Evolutionary conservation across 108 stramenopile species (phyloP), one percentile per base, ranked within the genome.

Genomic region (Skeletonema grethae): DNA sequence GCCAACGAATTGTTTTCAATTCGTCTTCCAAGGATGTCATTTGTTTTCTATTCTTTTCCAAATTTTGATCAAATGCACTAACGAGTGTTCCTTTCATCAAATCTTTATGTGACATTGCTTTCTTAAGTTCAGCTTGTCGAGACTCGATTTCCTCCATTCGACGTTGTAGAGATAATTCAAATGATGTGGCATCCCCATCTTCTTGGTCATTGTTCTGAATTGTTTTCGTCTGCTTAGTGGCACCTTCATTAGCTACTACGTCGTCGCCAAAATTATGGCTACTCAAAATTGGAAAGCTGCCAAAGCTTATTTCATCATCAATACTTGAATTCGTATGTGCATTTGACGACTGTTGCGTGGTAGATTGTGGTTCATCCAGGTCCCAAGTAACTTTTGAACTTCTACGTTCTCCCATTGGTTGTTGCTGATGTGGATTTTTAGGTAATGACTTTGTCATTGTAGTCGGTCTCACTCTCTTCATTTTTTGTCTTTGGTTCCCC

Each of bases 251-350:
- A 18, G 9, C 24, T 24, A 6, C 22, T 24, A 6, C 22, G 5
- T 43, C 24, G 7, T n/a, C 30, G n/a, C 71, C 77, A 71, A 78
- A 78, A 61, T 61, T 71, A 53, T 65, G 63, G 66, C 43, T 43
- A 48, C 70, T 66, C 35, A 78, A 36, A 24, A 78, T 78, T 2
- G 77, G 77, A 59, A 78, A 78, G 65, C 76, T 77, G 15, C 70
- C 57, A 25, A 71, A 60, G 65, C 77, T 78, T 31, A 62, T 65
- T 55, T 78, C 77, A 45, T 78, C 77, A 53, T 53, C 22, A 8
- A 22, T 24, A 53, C 8, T 53, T 24, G 50, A 22, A 22, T 53
- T 53, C 8, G 22, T 53, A 22, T 53, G 50, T 8, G 22, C 7
- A 22, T 53, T 53, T 20, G 22, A 0, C 22, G 50, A 20, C 50